Base-by-base conservation (phyloP, 2,329 filamentous ascomycete genomes). In the Calonectria fujianensis region DNA sequence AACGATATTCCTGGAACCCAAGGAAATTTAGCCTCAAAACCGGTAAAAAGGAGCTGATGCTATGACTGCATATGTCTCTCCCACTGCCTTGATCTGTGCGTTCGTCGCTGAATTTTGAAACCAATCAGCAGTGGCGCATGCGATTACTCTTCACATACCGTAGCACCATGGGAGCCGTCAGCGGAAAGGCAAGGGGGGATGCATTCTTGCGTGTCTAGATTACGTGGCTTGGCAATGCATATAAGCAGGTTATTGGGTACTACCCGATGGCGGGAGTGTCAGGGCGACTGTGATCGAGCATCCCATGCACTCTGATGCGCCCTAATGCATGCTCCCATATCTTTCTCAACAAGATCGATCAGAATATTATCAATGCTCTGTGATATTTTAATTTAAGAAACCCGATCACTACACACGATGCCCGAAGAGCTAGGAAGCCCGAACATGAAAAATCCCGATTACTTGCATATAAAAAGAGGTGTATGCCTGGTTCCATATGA, bases 171-270 rank as follows among this genome's bases (percentile, higher is more conserved):
- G 45, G 45, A 48, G 45, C 45, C n/a, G 45, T 48, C 20, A 48
- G 45, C 45, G 20, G 24, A 11, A 24, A 13, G 1, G 10, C 1
- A 24, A 48, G 45, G 45, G 45, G 45, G n/a, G 45, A 13, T 48
- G 45, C 45, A 48, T 48, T 48, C 41, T 24, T 48, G 45, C 45
- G 45, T 48, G 45, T 48, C 45, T 48, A 13, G 45, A 48, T 48
- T 48, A 48, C 45, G 45, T 48, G 45, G 45, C 45, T 48, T 48
- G n/a, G n/a, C 20, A 13, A 48, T 48, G 45, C n/a, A 48, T 24
- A 24, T 48, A 48, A 48, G 45, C 45, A n/a, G 45, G 4, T 24
- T 24, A 24, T 48, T 24, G 45, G 45, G 45, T 1, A 24, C 45
- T n/a, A 48, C 45, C n/a, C 7, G n/a, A 24, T 4, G 18, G 20